Conservation (phyloP, 176 grass and related monocot species). For the Rhynchospora pubera region DNA sequence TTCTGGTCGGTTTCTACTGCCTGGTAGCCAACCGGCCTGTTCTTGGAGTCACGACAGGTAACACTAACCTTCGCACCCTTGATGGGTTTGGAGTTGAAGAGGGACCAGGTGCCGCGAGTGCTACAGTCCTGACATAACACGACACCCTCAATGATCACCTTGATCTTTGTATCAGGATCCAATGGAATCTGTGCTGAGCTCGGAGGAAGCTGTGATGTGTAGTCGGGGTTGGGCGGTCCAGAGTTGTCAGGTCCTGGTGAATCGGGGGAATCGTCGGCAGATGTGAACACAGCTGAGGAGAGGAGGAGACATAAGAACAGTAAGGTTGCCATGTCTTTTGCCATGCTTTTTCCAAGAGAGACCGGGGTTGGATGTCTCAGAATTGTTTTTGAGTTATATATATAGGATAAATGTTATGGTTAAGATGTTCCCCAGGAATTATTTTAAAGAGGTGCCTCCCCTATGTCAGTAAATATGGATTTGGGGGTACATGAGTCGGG, state of each 20-base stretch:
- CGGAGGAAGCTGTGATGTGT: neutral
- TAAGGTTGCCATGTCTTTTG: conserved; percentile 5
- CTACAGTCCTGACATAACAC: conserved; percentile 63
- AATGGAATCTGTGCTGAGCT: neutral
- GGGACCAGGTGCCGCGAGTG: conserved; percentile 22
- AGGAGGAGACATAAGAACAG: conserved; percentile 5
- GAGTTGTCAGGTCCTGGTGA: no score
- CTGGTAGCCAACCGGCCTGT: conserved; percentile 30
- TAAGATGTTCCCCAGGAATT: conserved; percentile 15
- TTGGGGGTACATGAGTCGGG: neutral
- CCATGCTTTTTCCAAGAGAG: neutral
- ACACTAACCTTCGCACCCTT: conserved; percentile 37
- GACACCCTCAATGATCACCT: conserved; percentile 43
- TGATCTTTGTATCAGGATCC: conserved; percentile 11
- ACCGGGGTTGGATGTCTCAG: neutral
- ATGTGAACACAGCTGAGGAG: conserved; percentile 8
- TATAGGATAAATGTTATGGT: neutral
- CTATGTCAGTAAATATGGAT: neutral
- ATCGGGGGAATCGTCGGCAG: no score
- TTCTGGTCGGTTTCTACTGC: conserved; percentile 10
- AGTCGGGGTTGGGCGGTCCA: neutral
- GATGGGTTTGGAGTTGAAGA: conserved; percentile 38
- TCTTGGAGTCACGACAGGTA: conserved; percentile 65
- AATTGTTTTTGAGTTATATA: conserved; percentile 2
- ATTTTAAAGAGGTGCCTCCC: neutral